Evolutionary conservation across 495 filamentous ascomycete species (phyloP).

Genomic region (Terfezia claveryi): DNA sequence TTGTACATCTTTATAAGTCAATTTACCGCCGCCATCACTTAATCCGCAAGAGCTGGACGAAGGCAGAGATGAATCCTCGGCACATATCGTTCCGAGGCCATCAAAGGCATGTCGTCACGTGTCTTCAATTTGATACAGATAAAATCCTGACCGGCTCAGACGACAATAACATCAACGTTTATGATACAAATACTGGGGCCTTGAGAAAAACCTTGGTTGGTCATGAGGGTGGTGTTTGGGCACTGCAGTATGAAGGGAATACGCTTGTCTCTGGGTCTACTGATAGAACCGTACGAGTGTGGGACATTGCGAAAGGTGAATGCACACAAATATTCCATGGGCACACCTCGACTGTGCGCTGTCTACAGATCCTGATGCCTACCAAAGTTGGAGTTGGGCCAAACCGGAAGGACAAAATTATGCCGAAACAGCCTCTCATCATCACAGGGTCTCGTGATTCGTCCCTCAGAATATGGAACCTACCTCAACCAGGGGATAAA

Average conservation of each 20-base stretch:
- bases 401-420: constrained; percentile 59
- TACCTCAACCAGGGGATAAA: constrained; percentile 58
- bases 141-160: constrained; percentile 96
- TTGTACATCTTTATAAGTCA: constrained; percentile 85
- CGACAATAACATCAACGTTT: constrained; percentile 94
- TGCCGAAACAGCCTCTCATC: constrained; percentile 81
- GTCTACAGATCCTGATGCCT: constrained; percentile 83
- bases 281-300: constrained; percentile 84
- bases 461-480: constrained; percentile 81
- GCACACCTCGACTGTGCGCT: constrained; percentile 91
- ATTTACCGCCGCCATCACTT: constrained; percentile 80
- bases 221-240: constrained; percentile 96
- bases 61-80: constrained; percentile 58
- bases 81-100: constrained; percentile 94
- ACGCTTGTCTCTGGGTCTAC: constrained; percentile 90
- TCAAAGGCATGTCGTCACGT: constrained; percentile 89
- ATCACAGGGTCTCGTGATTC: constrained; percentile 96
- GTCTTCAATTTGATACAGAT: constrained; percentile 89
- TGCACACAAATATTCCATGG: constrained; percentile 94
- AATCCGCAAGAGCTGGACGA: constrained; percentile 80
- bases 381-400: constrained; percentile 45
- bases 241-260: constrained; percentile 87
- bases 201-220: constrained; percentile 63
- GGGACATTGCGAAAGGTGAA: constrained; percentile 80
- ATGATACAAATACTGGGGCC: constrained; percentile 87